Percentiles rank a stretch among this genome's conserved stretches.
These are phyloP conservation scores for Phytophthora sp. DNA, from an alignment of 352 stramenopile genomes.

Conservation along the genomic window DNA sequence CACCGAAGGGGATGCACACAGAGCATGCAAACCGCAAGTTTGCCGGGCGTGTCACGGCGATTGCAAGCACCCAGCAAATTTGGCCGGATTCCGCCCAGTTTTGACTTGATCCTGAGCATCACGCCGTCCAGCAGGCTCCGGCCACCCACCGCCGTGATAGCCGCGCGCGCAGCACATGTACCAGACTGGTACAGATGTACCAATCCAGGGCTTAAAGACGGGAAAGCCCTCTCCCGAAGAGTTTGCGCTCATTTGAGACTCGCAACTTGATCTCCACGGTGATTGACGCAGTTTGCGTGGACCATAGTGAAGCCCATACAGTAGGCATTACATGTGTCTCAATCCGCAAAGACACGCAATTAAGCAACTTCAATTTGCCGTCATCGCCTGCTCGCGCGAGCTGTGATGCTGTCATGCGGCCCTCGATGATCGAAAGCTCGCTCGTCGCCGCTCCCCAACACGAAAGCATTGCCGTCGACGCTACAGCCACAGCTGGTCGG, in stretches of 20 bases:
- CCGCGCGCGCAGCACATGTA: no score
- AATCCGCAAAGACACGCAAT: slow-evolving; percentile 19
- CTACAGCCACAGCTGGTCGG: background rate
- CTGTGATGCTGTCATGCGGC: slow-evolving; percentile 2
- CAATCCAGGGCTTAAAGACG: no score
- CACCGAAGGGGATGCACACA: slow-evolving; percentile 21
- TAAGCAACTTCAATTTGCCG: slow-evolving; percentile 30
- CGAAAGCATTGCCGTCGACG: background rate
- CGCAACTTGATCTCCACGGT: no score
- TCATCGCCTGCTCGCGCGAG: slow-evolving; percentile 14
- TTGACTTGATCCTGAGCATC: slow-evolving; percentile 10
- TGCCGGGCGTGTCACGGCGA: slow-evolving; percentile 15
- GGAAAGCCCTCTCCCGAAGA: background rate
- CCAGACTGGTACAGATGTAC: no score
- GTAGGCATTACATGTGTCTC: background rate
- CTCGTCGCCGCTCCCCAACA: no score
- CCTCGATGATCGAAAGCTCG: background rate
- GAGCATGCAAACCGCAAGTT: slow-evolving; percentile 30
- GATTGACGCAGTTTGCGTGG: no score
- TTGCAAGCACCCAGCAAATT: slow-evolving; percentile 6
- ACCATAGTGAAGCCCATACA: slow-evolving; percentile 2
- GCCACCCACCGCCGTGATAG: background rate
- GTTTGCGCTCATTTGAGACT: no score
- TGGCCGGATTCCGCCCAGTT: slow-evolving; percentile 13
- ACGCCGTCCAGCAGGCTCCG: slow-evolving; percentile 4